Base-by-base conservation (phyloP, 2,329 filamentous ascomycete genomes). In the Pseudogymnoascus sp. region DNA sequence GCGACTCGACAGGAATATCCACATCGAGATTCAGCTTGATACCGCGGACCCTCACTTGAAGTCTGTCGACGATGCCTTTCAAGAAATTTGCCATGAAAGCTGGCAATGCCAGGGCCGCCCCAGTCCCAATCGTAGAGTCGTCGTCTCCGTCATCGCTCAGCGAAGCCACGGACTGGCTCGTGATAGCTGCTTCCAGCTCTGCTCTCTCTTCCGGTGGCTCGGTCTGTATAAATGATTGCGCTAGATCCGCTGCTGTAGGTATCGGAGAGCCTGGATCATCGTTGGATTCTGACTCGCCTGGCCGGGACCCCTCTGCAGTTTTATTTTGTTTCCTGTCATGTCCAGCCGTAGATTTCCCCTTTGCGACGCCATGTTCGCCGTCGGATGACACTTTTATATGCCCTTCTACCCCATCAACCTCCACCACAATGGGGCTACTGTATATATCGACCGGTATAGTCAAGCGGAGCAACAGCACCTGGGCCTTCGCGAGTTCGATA, bases 371-470 rank as follows among this genome's bases (percentile, higher is more conserved):
- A 70, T 69, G 67, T 33, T 66, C 66, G 14, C 64, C 53, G 19
- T 68, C 68, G n/a, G 69, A 59, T 41, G 78, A 69, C 35, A 91
- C 78, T 68, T 81, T 81, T 24, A 90, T 71, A 65, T 86, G 83
- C 33, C 96, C 82, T 67, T 93, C 84, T 65, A 97, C 85, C 19
- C 91, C 92, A 69, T 93, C 86, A 22, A 93, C 82, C 72, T 96
- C 90, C 70, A 93, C 85, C 31, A 84, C 80, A 72, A 98, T 96
- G 28, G 91, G 88, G 68, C 89, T 93, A 61, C 86, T 89, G 74
- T 93, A 92, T 68, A 97, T 88, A 75, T 97, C 91, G 73, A 95
- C 88, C 11, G 93, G 91, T 60, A 98, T 83, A 6, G 89, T 96
- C 62, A 97, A 79, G 70, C 89, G 89, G 24, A 98, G 83, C 6